Conservation (phyloP, 257 asterid genomes). For the Solanum bulbocastanum region DNA sequence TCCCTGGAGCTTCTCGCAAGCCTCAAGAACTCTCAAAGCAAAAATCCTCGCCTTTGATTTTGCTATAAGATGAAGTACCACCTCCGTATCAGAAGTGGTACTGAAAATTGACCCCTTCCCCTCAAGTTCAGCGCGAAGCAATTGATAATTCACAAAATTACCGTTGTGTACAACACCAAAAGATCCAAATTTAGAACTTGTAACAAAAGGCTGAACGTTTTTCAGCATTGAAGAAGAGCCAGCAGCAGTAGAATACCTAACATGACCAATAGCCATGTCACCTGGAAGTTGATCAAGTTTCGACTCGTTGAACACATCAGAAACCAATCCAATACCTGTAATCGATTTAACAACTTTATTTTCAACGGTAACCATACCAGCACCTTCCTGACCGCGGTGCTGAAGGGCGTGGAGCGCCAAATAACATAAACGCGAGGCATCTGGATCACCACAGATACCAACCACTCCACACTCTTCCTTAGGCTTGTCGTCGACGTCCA, state of each 20-base stretch:
- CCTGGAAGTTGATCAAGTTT: conserved; percentile 66
- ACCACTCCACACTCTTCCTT: conserved; percentile 91
- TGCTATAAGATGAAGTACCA: conserved; percentile 69
- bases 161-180: conserved; percentile 97
- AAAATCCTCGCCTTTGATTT: conserved; percentile 70
- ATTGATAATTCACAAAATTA: conserved; percentile 73
- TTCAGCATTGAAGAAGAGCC: conserved; percentile 65
- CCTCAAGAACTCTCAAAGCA: conserved; percentile 66
- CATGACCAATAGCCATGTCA: conserved; percentile 77
- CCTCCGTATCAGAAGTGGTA: conserved; percentile 83
- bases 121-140: conserved; percentile 69
- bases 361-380: conserved; percentile 69
- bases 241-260: conserved; percentile 87
- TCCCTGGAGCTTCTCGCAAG: conserved; percentile 71
- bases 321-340: conserved; percentile 77
- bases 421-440: conserved; percentile 76
- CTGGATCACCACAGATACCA: conserved; percentile 84
- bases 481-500: conserved; percentile 35
- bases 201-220: conserved; percentile 90
- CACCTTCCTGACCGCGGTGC: conserved; percentile 94
- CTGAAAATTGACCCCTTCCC: conserved; percentile 79
- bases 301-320: conserved; percentile 67
- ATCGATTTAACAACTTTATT: conserved; percentile 48
- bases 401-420: conserved; percentile 85
- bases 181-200: conserved; percentile 69